These are phyloP conservation scores for Chytridium lagenaria DNA, from an alignment of 371 early-diverging fungal species.

Conservation along the genomic window DNA sequence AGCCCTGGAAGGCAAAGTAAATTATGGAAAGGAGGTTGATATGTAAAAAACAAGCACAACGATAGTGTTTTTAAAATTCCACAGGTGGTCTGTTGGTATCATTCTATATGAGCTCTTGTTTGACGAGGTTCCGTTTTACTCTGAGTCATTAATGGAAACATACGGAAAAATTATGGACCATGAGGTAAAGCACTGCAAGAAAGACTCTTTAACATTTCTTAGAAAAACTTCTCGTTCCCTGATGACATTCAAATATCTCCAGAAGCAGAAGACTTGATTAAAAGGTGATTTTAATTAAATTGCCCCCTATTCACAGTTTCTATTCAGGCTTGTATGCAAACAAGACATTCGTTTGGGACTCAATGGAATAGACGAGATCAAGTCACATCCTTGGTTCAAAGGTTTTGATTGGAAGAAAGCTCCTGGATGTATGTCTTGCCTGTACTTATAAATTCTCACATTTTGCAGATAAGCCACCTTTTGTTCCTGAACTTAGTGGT, in stretches of 20 bases:
- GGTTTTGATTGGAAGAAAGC: constrained; percentile 77
- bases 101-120: constrained; percentile 70
- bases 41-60: constrained; percentile 42
- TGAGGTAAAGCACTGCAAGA: constrained; percentile 38
- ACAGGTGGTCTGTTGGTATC: constrained; percentile 64
- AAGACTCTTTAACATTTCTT: not conserved
- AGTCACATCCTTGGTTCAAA: constrained; percentile 83
- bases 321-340: constrained; percentile 65
- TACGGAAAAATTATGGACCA: constrained; percentile 69
- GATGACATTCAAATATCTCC: constrained; percentile 48
- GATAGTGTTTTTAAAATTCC: not conserved
- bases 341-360: constrained; percentile 76
- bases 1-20: constrained; percentile 55
- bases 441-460: not conserved
- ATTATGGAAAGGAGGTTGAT: constrained; percentile 65
- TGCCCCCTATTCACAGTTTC: not conserved
- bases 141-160: constrained; percentile 66
- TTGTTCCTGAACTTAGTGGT: constrained; percentile 78
- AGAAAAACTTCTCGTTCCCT: constrained; percentile 59
- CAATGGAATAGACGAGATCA: constrained; percentile 74
- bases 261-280: constrained; percentile 51
- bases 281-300: constrained; percentile 31
- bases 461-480: constrained; percentile 72
- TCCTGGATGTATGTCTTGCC: constrained; percentile 53
- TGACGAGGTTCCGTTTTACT: constrained; percentile 72